These are phyloP conservation scores for Microascus cirrosus DNA, from an alignment of 2,329 filamentous ascomycete species.

Conservation along the genomic window DNA sequence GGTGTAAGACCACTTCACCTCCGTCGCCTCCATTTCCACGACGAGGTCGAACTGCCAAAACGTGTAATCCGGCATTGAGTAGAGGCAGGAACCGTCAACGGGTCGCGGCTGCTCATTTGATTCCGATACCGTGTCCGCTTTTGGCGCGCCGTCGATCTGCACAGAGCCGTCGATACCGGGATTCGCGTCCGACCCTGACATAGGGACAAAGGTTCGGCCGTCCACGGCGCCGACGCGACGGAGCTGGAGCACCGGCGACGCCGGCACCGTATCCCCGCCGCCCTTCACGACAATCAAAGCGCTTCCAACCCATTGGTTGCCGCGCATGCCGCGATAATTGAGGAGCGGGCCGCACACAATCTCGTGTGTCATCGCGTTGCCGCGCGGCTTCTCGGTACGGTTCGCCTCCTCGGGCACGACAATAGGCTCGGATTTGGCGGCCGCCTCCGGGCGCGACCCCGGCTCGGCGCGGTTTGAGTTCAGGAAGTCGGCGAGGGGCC, in stretches of 20 bases:
- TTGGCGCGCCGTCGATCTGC: constrained; percentile 3
- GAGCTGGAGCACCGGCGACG: constrained; percentile 47
- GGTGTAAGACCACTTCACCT: constrained; percentile 70
- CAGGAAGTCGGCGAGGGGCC: constrained; percentile 43
- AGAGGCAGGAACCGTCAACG: constrained; percentile 46
- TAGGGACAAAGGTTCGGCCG: not conserved
- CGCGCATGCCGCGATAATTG: constrained; percentile 68
- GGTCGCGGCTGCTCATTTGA: constrained; percentile 1
- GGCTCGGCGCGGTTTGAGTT: constrained; percentile 41
- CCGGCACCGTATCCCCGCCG: constrained; percentile 46
- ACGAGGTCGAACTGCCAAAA: constrained; percentile 89
- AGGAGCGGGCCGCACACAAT: constrained; percentile 63
- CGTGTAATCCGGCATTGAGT: constrained; percentile 59
- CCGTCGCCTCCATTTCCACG: constrained; percentile 59
- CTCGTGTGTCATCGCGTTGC: constrained; percentile 28
- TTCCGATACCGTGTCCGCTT: not conserved
- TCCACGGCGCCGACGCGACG: constrained; percentile 26
- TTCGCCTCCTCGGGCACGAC: constrained; percentile 20
- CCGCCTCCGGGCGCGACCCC: constrained; percentile 11
- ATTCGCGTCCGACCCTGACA: constrained; percentile 8
- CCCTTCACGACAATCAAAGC: constrained; percentile 73
- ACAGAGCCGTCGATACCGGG: constrained; percentile 3
- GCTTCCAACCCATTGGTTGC: constrained; percentile 70
- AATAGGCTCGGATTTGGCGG: constrained; percentile 30
- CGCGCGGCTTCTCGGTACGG: constrained; percentile 21